phyloP scores from a whole-genome alignment of 805 yeast genomes.

The Candida pseudofarinosa region DNA sequence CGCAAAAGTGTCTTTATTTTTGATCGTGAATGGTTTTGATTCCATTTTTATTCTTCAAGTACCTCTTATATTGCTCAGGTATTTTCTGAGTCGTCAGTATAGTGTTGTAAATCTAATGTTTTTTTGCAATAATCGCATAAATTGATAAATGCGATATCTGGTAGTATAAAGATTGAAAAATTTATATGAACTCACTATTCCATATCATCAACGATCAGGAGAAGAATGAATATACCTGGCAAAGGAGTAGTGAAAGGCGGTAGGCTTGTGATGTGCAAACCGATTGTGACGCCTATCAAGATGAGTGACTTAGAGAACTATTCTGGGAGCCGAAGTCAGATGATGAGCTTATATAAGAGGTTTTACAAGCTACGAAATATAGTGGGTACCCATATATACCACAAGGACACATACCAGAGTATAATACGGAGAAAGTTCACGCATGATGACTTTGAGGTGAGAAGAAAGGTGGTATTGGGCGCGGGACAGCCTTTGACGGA shows the following conservation, averaged over 20 bases:
- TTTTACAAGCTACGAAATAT: slow-evolving; percentile 29
- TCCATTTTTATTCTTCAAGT: too few species aligned
- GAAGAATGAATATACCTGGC: slow-evolving; percentile 1
- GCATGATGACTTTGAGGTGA: slow-evolving; percentile 13
- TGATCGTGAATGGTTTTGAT: not conserved
- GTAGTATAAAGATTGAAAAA: too few species aligned
- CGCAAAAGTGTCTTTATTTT: not conserved
- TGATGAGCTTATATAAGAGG: slow-evolving; percentile 24
- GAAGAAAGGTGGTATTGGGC: slow-evolving; percentile 13
- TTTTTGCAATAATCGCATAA: not conserved
- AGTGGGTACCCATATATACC: slow-evolving; percentile 12
- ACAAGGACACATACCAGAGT: slow-evolving; percentile 13
- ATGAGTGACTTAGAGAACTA: slow-evolving; percentile 3
- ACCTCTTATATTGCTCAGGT: too few species aligned
- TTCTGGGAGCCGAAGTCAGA: slow-evolving; percentile 9
- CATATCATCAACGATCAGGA: too few species aligned
- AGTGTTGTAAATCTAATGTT: not conserved
- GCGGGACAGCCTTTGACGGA: slow-evolving; percentile 4
- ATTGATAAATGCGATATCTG: not conserved
- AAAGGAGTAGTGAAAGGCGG: slow-evolving; percentile 2
- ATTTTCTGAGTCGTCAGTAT: not conserved
- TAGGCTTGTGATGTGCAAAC: slow-evolving; percentile 2
- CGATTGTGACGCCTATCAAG: slow-evolving; percentile 1
- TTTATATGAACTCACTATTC: too few species aligned
- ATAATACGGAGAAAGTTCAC: slow-evolving; percentile 25